phyloP scores from a whole-genome alignment of 305 asterid species.

The Fraxinus greggii region DNA sequence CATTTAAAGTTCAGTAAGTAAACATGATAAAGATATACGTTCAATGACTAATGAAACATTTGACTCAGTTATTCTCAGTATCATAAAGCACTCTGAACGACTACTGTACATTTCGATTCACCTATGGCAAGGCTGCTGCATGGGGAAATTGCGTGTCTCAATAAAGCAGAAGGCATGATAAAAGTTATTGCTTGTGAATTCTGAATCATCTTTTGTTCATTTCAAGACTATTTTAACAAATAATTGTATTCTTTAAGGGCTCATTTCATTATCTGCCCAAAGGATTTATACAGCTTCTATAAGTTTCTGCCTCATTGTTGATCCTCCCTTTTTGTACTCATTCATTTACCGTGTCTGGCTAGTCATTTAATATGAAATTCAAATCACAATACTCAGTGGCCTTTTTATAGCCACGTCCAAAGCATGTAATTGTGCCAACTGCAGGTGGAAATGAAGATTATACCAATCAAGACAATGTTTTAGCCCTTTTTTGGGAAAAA shows the following conservation, averaged over 20 bases:
- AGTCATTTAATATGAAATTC: not conserved
- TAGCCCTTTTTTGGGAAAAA: no score
- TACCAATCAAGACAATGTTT: not conserved
- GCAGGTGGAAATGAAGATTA: not conserved
- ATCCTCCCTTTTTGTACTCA: not conserved
- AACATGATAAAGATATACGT: no score
- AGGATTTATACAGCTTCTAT: no score
- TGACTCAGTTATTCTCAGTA: no score
- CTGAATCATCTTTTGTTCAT: not conserved
- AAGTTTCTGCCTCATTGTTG: not conserved
- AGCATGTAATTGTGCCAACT: not conserved
- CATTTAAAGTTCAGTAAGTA: no score
- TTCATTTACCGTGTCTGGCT: not conserved
- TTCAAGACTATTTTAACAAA: not conserved
- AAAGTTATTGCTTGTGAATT: not conserved
- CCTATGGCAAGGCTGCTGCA: not conserved
- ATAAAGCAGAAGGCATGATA: not conserved
- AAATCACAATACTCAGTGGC: not conserved
- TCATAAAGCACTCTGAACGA: no score
- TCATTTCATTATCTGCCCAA: no score
- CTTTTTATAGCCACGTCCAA: not conserved
- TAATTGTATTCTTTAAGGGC: no score
- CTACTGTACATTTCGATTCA: no score
- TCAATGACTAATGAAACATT: no score
- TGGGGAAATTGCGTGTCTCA: not conserved